Conservation (phyloP, 108 stramenopile genomes). For the Nannochloropsis salina region DNA sequence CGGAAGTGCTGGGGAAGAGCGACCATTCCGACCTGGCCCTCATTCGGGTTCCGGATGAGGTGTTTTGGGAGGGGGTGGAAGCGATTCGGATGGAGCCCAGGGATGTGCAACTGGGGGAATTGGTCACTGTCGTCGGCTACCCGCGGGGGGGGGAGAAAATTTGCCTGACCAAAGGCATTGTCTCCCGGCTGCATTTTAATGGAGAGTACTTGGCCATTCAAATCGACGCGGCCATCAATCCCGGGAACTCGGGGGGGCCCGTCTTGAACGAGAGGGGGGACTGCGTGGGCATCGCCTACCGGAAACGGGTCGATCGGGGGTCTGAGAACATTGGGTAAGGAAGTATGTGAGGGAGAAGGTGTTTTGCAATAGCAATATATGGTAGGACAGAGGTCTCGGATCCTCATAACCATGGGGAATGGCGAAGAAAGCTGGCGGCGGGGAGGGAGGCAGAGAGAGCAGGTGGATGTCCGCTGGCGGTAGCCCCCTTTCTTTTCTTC, state of each 20-base stretch:
- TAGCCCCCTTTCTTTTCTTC: no score
- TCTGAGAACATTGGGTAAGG: conserved; percentile 58
- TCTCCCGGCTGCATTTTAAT: conserved; percentile 56
- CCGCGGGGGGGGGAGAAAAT: conserved; percentile 63
- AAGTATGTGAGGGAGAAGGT: no score
- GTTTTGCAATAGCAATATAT: no score
- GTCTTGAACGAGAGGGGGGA: conserved; percentile 61
- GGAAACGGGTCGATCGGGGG: conserved; percentile 46
- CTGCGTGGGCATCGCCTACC: conserved; percentile 62
- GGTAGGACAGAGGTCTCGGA: no score
- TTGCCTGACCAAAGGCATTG: conserved; percentile 61
- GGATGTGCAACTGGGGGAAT: conserved; percentile 56
- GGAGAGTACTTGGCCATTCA: conserved; percentile 59
- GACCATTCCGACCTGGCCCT: conserved; percentile 53
- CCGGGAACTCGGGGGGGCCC: conserved; percentile 62
- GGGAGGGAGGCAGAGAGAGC: no score
- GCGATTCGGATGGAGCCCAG: conserved; percentile 42
- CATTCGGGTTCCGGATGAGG: conserved; percentile 45
- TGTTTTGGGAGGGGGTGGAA: conserved; percentile 40
- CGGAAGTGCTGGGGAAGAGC: conserved; percentile 32
- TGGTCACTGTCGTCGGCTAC: conserved; percentile 65
- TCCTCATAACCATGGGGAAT: no score
- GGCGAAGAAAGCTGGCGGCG: no score
- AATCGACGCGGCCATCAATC: conserved; percentile 68
- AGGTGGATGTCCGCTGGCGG: no score